Percentiles rank a stretch among this genome's conserved stretches.
These are phyloP conservation scores for Skeletonema tropicum DNA, from an alignment of 108 stramenopile genomes.

Conservation along the genomic window DNA sequence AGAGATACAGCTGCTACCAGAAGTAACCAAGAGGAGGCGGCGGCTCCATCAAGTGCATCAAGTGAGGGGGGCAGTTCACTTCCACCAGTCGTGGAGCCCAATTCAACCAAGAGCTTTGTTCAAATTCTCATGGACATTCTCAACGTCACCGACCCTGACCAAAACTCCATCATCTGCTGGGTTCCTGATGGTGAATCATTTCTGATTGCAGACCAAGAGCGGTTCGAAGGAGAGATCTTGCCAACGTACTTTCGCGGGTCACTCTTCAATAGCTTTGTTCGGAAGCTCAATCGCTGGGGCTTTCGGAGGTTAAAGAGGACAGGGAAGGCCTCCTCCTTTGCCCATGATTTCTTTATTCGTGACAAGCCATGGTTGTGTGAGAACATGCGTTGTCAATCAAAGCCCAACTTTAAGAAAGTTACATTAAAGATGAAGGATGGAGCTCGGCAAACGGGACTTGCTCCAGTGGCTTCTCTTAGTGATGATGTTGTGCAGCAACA, in stretches of 20 bases:
- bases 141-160: slow-evolving; percentile 1
- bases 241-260: slow-evolving; percentile 86
- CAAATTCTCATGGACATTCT: slow-evolving; percentile 20
- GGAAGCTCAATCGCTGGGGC: slow-evolving; percentile 80
- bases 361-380: slow-evolving; percentile 64
- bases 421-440: not conserved
- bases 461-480: not conserved
- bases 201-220: slow-evolving; percentile 69
- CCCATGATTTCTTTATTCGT: slow-evolving; percentile 67
- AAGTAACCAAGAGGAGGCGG: too few species aligned
- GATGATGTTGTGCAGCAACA: not conserved
- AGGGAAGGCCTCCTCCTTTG: slow-evolving; percentile 65
- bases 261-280: slow-evolving; percentile 80
- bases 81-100: not conserved
- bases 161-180: slow-evolving; percentile 60
- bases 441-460: not conserved
- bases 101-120: slow-evolving; percentile 12
- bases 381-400: slow-evolving; percentile 51
- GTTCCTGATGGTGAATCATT: slow-evolving; percentile 71
- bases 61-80: too few species aligned
- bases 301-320: slow-evolving; percentile 10
- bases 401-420: not conserved
- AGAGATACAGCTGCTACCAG: too few species aligned
- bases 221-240: slow-evolving; percentile 75
- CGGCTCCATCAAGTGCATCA: not conserved